Conservation (phyloP, 1,284 basidiomycete species). For the Vanrija sp. region DNA sequence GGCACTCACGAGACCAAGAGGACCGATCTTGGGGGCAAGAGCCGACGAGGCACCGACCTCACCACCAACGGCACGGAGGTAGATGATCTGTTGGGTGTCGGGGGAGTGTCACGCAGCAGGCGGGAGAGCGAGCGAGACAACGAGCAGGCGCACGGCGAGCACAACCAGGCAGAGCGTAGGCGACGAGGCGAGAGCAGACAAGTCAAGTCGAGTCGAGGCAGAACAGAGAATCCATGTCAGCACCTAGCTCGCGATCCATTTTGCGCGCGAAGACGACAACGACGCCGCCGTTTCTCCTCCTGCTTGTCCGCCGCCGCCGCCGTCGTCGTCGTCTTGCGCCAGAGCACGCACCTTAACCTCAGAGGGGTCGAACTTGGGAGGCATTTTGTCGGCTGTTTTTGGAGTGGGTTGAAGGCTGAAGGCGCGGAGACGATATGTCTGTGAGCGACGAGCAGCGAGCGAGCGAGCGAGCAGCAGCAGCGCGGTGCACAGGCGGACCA, state of each 20-base stretch:
- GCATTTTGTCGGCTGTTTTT: conserved; percentile 31
- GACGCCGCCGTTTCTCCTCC: background rate
- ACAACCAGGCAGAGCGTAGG: background rate
- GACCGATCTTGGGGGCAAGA: conserved; percentile 99
- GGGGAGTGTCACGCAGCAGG: background rate
- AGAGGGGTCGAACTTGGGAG: conserved; percentile 51
- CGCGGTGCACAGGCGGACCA: no score
- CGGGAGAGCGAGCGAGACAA: background rate
- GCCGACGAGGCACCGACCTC: conserved; percentile 99
- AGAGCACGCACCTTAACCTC: conserved; percentile 26
- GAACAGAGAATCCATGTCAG: background rate
- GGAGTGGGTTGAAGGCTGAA: background rate
- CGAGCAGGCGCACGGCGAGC: background rate
- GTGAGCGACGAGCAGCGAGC: no score
- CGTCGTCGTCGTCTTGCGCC: background rate
- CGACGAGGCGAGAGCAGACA: background rate
- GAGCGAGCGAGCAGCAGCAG: no score
- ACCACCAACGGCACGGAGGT: conserved; percentile 98
- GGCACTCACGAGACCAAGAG: conserved; percentile 88
- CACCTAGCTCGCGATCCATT: background rate
- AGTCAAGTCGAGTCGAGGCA: background rate
- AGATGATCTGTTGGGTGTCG: conserved; percentile 68
- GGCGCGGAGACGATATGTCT: background rate
- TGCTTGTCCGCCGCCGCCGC: background rate
- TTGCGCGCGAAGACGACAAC: background rate